Base-by-base conservation (phyloP, 306 rosid genomes). In the Lagenaria siceraria region DNA sequence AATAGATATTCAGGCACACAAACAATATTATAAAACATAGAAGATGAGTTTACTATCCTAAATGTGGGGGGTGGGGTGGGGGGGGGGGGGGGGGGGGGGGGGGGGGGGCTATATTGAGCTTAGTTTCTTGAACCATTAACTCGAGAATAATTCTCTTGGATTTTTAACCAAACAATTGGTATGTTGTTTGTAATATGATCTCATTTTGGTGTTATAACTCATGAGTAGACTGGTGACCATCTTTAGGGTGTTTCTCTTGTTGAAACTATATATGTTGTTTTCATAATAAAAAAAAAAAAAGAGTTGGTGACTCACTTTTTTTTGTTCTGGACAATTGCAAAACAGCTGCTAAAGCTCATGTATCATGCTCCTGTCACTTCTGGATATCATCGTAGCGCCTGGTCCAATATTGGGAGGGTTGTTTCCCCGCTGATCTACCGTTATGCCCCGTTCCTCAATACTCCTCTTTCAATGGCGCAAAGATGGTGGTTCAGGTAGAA, bases 401-500 rank as follows among this genome's bases (percentile, higher is more conserved):
- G 98, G 98, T 78, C 95, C 17, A 89, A 84, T 84, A 86, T 94
- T 5, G 96, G 95, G 74, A 81, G 88, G 84, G 46, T 72, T 1
- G 84, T 86, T 14, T 82, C 87, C 62, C 98, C 98, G 2, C 27
- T 84, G 29, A 78, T 94, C 82, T 82, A 88, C 62, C 89, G 89
- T 60, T 82, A 88, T 35, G 86, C 93, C 7, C 96, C 96, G 0
- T 87, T 90, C 81, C 82, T 94, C 72, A 88, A 83, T 27, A 81
- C 96, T 33, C 96, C 96, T 1, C 19, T 94, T 82, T 81, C 96
- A 48, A 88, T 96, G 24, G 83, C 85, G 25, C 96, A 94, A 80
- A 87, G 95, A 79, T 94, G 98, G 98, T 92, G 96, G 98, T 80
- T 94, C 80, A 87, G 98, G 85, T 90, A 90, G 92, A 89, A 75